A percentile compares a stretch with the other conserved stretches of the same genome.
Conservation (phyloP, 306 rosid genomes). For the Gynostemma pentaphyllum region DNA sequence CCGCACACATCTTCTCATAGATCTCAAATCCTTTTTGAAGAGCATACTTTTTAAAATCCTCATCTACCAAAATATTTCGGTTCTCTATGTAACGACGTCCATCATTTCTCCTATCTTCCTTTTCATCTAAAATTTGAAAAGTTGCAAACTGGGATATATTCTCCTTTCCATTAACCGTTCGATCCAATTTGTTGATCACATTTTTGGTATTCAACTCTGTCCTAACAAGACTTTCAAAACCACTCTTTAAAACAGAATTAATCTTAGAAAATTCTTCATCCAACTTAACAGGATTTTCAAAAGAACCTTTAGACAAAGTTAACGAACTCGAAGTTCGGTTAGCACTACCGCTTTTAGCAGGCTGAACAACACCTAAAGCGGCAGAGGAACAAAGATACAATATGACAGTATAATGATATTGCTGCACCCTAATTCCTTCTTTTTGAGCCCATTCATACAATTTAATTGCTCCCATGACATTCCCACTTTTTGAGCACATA, state of each 20-base stretch:
- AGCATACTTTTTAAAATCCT: conserved; percentile 62
- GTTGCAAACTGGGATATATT: conserved; percentile 2
- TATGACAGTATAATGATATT: conserved; percentile 69
- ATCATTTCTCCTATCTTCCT: conserved; percentile 11
- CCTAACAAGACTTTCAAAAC: conserved; percentile 10
- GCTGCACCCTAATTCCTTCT: conserved; percentile 39
- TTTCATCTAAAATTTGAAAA: not conserved
- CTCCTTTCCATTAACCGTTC: not conserved
- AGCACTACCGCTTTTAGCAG: conserved; percentile 75
- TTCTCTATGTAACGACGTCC: conserved; percentile 17
- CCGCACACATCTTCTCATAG: conserved; percentile 51
- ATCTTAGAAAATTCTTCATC: conserved; percentile 2
- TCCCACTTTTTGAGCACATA: conserved; percentile 77
- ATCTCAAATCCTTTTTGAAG: conserved; percentile 61
- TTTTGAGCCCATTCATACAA: conserved; percentile 46
- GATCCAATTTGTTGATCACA: not conserved
- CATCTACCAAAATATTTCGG: conserved; percentile 34
- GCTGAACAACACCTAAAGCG: conserved; percentile 67
- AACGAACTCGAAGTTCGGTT: conserved; percentile 30
- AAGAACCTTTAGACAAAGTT: conserved; percentile 19
- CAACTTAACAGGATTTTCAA: conserved; percentile 14
- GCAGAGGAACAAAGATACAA: conserved; percentile 89
- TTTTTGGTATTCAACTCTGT: conserved; percentile 10
- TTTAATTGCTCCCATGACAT: conserved; percentile 58
- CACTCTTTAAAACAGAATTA: not conserved